Base-by-base conservation (phyloP, 2,329 filamentous ascomycete genomes). In the Trematosphaeria pertusa region DNA sequence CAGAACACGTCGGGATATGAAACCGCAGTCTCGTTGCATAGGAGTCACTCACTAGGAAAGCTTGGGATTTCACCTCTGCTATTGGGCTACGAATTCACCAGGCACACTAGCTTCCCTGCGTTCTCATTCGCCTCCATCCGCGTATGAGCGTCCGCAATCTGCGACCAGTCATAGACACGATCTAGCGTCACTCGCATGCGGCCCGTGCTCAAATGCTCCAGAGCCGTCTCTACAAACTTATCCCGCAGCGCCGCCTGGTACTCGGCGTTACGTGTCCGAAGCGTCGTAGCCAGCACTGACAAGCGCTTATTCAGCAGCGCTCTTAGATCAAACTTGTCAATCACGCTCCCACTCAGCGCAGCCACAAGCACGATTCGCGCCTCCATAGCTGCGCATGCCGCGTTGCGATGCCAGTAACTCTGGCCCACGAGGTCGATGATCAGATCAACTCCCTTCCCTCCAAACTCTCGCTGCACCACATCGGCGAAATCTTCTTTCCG, bases 371-470 rank as follows among this genome's bases (percentile, higher is more conserved):
- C 48, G 26, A 52, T 50, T 9, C 39, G 17, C 2, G 21, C 30
- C 17, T 52, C 48, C 7, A 39, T 37, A 10, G 48, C 48, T 6
- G 48, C 48, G 19, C 17, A 37, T 14, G 14, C 20, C 10, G 40
- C 31, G 18, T 50, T 52, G 9, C 47, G 32, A 20, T 51, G 40
- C 47, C 47, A 52, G 42, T 52, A 52, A 36, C 28, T 26, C 22
- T 42, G 26, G 12, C 50, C 50, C 18, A 54, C 43, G 11, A 52
- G 32, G 31, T 54, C 50, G 12, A 54, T 46, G 19, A 61, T 62
- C n/a, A 67, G 8, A 33, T 68, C 59, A 2, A 65, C 59, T 15
- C 64, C 63, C 0, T 48, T 38, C 1, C 50, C 52, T 15, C 9
- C 35, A 9, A 59, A 63, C 15, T 50, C 55, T 7, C 31, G 34